These are phyloP conservation scores for Yarrowia divulgata DNA, from an alignment of 805 yeast species.

Conservation along the genomic window DNA sequence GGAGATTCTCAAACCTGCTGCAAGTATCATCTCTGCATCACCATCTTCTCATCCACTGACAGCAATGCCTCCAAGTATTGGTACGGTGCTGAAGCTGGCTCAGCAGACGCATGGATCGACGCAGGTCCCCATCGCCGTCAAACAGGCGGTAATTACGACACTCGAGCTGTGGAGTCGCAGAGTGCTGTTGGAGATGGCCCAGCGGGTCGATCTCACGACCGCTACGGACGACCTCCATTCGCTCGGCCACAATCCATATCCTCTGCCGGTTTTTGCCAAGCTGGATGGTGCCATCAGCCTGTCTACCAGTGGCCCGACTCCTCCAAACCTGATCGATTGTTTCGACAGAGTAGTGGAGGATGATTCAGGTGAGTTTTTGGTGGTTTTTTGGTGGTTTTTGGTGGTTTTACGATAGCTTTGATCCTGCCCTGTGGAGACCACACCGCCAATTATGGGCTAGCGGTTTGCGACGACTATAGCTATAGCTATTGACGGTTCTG, in stretches of 20 bases:
- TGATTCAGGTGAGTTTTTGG: slow-evolving; percentile 23
- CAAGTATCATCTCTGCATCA: not conserved
- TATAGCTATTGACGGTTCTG: no score
- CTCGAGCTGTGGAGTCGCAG: slow-evolving; percentile 37
- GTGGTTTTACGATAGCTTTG: no score
- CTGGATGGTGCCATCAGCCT: not conserved
- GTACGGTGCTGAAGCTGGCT: slow-evolving; percentile 19
- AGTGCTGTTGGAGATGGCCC: slow-evolving; percentile 22
- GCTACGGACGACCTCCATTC: not conserved
- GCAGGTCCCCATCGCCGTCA: not conserved
- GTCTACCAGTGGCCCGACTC: slow-evolving; percentile 15
- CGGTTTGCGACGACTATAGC: no score
- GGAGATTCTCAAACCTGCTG: not conserved
- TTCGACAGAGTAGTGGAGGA: slow-evolving; percentile 23
- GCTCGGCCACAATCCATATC: slow-evolving; percentile 22
- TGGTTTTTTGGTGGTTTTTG: no score
- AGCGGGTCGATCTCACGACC: not conserved
- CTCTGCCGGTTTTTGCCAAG: not conserved
- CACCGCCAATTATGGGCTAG: no score
- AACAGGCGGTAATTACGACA: slow-evolving; percentile 13
- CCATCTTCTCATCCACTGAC: not conserved
- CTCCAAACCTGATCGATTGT: not conserved
- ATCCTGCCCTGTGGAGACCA: no score
- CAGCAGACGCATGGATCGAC: slow-evolving; percentile 15
- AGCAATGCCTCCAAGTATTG: slow-evolving; percentile 20